A percentile compares a stretch with the other conserved stretches of the same genome.
Evolutionary conservation across 257 asterid species (phyloP).

Genomic region (Solanum habrochaites): DNA sequence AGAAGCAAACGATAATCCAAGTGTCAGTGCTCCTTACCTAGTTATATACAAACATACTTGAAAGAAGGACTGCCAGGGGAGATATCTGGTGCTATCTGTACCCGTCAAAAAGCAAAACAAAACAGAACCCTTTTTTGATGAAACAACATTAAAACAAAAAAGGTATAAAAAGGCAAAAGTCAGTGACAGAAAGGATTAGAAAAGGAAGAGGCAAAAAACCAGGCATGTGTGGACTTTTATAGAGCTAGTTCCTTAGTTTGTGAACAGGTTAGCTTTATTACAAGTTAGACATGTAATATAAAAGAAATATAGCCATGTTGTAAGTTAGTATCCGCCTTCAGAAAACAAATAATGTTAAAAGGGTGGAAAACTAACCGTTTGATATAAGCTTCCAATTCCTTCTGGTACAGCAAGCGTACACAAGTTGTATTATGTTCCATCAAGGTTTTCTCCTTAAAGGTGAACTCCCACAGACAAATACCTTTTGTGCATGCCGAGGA

Average conservation of each 20-base stretch:
- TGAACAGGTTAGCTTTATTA: background rate
- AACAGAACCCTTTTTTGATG: background rate
- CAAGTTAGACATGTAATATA: background rate
- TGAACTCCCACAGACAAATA: constrained; percentile 99
- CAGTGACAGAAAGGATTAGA: background rate
- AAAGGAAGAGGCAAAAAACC: background rate
- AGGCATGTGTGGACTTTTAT: background rate
- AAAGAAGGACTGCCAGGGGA: constrained; percentile 91
- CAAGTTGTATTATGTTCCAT: constrained; percentile 89
- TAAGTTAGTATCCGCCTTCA: background rate
- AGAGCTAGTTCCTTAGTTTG: background rate
- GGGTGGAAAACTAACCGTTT: constrained; percentile 56
- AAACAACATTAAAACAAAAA: background rate
- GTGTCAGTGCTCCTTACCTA: constrained; percentile 43
- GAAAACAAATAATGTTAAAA: background rate
- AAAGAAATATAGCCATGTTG: background rate
- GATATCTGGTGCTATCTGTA: constrained; percentile 94
- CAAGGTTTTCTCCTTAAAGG: constrained; percentile 87
- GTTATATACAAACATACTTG: constrained; percentile 94
- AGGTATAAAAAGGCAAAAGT: background rate
- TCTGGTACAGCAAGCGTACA: constrained; percentile 89
- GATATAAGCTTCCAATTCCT: constrained; percentile 99
- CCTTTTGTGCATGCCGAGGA: constrained; percentile 97
- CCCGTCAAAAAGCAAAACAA: constrained; percentile 37
- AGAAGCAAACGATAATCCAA: background rate